Evolutionary conservation across 1,284 basidiomycete species (phyloP), one percentile per base, ranked within the genome.

Genomic region (Rhodofomes roseus): DNA sequence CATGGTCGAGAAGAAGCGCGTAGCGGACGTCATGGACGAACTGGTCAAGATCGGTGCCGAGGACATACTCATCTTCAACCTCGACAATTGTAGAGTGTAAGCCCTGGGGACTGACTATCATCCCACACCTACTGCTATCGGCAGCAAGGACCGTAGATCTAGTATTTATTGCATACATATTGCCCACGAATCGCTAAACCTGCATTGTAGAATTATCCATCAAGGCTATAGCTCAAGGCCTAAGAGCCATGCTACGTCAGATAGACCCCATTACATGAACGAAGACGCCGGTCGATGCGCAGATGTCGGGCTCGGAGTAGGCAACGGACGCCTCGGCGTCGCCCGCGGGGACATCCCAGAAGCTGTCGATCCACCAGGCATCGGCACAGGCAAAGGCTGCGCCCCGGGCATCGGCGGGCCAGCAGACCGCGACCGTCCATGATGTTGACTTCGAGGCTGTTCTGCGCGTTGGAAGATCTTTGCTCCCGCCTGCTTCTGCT

Each of bases 81-180:
- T 99, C 65, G 89, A 95, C 73, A 98, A 98, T 73, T 98, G 95
- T 77, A 86, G 96, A 76, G 95, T 98, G 40, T 96, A 34, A 48
- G 22, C 41, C 7, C 23, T 11, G 23, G n/a, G n/a, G n/a, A n/a
- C n/a, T n/a, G 14, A 39, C 16, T 14, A 16, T 39, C 7, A 14
- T 39, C 37, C 7, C 16, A 11, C 11, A 34, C 31, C n/a, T n/a
- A n/a, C 34, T 36, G 37, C 12, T 18, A 16, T 12, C 37, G 16
- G 37, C 37, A 39, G 9, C 37, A 52, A 34, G 34, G 50, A 52
- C 50, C 36, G 31, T 52, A 20, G 31, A 36, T 52, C 50, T 52
- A 52, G 50, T 52, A 52, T 52, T 52, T 52, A 52, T 52, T 52
- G 31, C 50, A 36, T 52, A 37, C 46, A 27, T 29, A 27, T 48